Evolutionary conservation across 148 eudicot species (phyloP).

Genomic region (Polygonum aviculare): DNA sequence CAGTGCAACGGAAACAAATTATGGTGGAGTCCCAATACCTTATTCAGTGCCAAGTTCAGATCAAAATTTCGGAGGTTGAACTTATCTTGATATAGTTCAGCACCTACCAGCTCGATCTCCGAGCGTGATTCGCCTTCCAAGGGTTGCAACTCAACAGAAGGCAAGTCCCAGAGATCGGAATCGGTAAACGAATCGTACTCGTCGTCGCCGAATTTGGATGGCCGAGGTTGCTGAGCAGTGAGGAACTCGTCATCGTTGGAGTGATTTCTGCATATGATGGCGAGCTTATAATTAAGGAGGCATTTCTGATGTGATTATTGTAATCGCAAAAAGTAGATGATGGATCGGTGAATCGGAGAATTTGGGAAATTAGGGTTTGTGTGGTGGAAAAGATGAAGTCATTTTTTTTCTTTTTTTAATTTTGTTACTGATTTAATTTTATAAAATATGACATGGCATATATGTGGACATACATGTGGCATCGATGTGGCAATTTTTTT

Average conservation of each 20-base stretch:
- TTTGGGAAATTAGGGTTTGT: neutral
- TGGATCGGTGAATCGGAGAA: neutral
- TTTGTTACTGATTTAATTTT: too few species aligned
- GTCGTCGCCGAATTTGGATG: conserved; percentile 47
- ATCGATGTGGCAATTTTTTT: too few species aligned
- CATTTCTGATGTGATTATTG: conserved; percentile 21
- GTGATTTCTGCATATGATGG: conserved; percentile 42
- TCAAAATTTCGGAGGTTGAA: conserved; percentile 43
- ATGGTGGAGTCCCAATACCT: conserved; percentile 26
- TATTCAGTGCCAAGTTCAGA: conserved; percentile 36
- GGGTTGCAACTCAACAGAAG: conserved; percentile 31
- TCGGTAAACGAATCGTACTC: conserved; percentile 76
- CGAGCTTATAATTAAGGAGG: conserved; percentile 34
- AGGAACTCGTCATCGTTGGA: conserved; percentile 38
- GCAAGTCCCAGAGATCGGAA: conserved; percentile 83
- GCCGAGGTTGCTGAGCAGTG: conserved; percentile 46
- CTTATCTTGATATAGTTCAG: conserved; percentile 27
- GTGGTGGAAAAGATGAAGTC: neutral
- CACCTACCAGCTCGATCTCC: conserved; percentile 29
- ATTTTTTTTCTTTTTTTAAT: too few species aligned
- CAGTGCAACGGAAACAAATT: neutral
- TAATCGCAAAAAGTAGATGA: neutral
- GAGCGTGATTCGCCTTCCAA: conserved; percentile 18
- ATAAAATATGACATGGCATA: too few species aligned
- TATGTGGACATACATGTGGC: too few species aligned